These are phyloP conservation scores for Pseudopyricularia cyperi DNA, from an alignment of 2,329 filamentous ascomycete genomes.

Conservation along the genomic window DNA sequence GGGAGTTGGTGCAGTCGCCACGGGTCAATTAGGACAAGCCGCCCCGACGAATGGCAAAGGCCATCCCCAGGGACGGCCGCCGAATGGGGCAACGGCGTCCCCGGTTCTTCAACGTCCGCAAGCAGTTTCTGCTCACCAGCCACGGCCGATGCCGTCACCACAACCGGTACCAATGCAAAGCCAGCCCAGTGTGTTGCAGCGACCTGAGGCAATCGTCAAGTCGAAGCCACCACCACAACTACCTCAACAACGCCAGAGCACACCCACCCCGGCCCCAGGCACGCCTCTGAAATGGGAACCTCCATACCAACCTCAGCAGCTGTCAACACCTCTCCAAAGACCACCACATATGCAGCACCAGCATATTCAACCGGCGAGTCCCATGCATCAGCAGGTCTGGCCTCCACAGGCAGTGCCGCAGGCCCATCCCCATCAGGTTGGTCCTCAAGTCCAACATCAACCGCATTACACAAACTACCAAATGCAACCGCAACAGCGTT, in stretches of 20 bases:
- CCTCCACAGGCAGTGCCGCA: slow-evolving; percentile 4
- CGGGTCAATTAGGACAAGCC: slow-evolving; percentile 1
- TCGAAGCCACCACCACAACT: slow-evolving; percentile 15
- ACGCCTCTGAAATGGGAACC: slow-evolving; percentile 26
- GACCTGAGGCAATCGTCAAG: slow-evolving; percentile 17
- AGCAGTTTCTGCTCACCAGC: slow-evolving; percentile 15
- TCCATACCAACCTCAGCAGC: slow-evolving; percentile 22
- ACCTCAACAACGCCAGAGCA: slow-evolving; percentile 5
- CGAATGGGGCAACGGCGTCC: slow-evolving; percentile 6
- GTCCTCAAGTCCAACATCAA: neutral
- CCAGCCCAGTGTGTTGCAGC: slow-evolving; percentile 17
- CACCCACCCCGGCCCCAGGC: slow-evolving; percentile 15
- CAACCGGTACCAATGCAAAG: slow-evolving; percentile 12
- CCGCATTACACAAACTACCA: neutral
- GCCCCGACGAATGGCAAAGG: slow-evolving; percentile 1
- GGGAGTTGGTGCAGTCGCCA: neutral
- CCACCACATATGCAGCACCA: slow-evolving; percentile 4
- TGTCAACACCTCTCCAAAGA: slow-evolving; percentile 8
- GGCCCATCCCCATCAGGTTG: neutral
- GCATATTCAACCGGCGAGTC: slow-evolving; percentile 1
- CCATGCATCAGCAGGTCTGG: slow-evolving; percentile 8
- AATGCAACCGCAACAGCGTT: neutral
- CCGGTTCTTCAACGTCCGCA: slow-evolving; percentile 23
- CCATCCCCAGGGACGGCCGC: slow-evolving; percentile 1
- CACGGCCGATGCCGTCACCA: slow-evolving; percentile 13